Evolutionary conservation across 148 eudicot genomes (phyloP).

Genomic region (Arbutus unedo): DNA sequence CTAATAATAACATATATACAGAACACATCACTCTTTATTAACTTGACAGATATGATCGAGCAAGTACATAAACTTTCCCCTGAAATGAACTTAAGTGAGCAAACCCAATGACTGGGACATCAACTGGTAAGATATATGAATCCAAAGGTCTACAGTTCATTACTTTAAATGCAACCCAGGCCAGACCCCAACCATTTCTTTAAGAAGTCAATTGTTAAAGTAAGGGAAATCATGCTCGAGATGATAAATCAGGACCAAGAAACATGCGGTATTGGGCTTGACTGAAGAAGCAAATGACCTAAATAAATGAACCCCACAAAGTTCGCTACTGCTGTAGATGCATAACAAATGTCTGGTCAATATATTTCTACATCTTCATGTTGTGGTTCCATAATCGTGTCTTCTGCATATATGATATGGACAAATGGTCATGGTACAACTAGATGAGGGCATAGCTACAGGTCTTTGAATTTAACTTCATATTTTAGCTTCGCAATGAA

Average conservation of each 20-base stretch:
- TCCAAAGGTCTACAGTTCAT: not conserved
- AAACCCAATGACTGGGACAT: not conserved
- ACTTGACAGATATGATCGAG: not conserved
- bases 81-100: not conserved
- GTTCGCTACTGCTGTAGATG: not conserved
- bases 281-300: not conserved
- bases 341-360: not conserved
- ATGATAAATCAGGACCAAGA: not conserved
- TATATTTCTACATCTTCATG: not conserved
- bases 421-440: constrained; percentile 1
- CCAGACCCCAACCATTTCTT: not conserved
- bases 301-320: not conserved
- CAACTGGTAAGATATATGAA: not conserved
- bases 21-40: not conserved
- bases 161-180: not conserved
- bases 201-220: not conserved
- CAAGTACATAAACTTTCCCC: not conserved
- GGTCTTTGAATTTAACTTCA: not conserved
- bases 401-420: not conserved
- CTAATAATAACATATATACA: not conserved
- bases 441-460: not conserved
- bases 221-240: not conserved
- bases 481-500: not conserved
- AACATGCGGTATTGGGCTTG: not conserved
- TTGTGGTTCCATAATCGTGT: not conserved